phyloP scores from a whole-genome alignment of 1,284 basidiomycete species.

The Puccinia coronata region DNA sequence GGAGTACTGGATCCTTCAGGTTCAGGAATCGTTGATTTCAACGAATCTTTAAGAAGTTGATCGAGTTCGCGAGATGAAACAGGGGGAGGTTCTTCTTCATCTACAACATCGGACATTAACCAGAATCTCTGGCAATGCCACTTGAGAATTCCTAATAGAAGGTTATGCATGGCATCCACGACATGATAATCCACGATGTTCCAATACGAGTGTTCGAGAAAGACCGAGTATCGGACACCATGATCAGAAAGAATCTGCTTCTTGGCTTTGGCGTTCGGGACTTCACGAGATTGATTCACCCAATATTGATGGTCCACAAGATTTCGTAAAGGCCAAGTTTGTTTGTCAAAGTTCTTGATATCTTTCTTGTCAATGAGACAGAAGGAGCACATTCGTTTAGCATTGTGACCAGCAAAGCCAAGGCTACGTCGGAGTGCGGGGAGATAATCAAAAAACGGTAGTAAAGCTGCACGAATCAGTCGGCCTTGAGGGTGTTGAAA shows the following conservation, averaged over 20 bases:
- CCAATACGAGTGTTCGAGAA: slow-evolving; percentile 39
- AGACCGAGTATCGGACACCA: slow-evolving; percentile 38
- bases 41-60: neutral
- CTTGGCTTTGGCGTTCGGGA: neutral
- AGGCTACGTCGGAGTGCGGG: slow-evolving; percentile 42
- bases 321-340: slow-evolving; percentile 10
- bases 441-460: slow-evolving; percentile 27
- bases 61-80: slow-evolving; percentile 7
- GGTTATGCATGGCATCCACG: slow-evolving; percentile 44
- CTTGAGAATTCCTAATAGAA: slow-evolving; percentile 26
- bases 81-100: neutral
- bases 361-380: slow-evolving; percentile 38
- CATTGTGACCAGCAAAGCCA: slow-evolving; percentile 37
- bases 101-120: slow-evolving; percentile 28
- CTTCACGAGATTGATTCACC: slow-evolving; percentile 23
- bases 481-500: neutral
- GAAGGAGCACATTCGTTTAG: slow-evolving; percentile 47
- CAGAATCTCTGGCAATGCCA: too few relatives aligned
- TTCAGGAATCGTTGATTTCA: neutral
- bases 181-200: slow-evolving; percentile 38
- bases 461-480: neutral
- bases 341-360: slow-evolving; percentile 11
- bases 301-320: slow-evolving; percentile 13
- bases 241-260: slow-evolving; percentile 17
- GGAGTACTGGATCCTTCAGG: neutral